A percentile compares a stretch with the other conserved stretches of the same genome.
Evolutionary conservation across 2,329 filamentous ascomycete species (phyloP).

Genomic region (Cadophora sp.): DNA sequence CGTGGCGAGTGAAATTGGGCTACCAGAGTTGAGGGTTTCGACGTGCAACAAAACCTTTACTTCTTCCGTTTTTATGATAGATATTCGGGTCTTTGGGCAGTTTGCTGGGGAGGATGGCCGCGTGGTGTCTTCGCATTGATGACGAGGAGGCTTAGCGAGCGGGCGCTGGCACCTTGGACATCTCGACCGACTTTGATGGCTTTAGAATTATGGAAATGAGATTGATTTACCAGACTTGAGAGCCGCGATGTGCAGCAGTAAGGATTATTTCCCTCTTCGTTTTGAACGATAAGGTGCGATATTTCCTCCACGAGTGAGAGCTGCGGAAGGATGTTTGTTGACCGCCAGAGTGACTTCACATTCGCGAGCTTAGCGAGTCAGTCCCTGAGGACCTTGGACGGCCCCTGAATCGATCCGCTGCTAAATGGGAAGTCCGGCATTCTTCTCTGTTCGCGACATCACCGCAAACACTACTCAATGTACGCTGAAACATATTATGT

Average conservation of each 20-base stretch:
- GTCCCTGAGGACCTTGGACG: not conserved
- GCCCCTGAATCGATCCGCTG: not conserved
- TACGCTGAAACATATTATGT: not conserved
- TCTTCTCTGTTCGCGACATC: not conserved
- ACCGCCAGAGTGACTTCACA: too few species aligned
- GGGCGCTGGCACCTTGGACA: not conserved
- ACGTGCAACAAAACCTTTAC: not conserved
- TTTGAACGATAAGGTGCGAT: too few species aligned
- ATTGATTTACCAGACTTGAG: slow-evolving; percentile 5
- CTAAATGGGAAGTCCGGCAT: not conserved
- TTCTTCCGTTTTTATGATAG: not conserved
- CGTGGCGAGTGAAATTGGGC: not conserved
- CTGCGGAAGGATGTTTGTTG: too few species aligned
- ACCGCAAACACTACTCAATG: too few species aligned
- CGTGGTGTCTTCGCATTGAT: not conserved
- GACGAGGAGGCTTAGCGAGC: slow-evolving; percentile 6
- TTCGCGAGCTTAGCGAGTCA: not conserved
- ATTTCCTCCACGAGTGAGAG: too few species aligned
- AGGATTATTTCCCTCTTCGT: not conserved
- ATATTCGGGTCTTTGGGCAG: not conserved
- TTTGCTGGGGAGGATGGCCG: not conserved
- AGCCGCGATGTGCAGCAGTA: not conserved
- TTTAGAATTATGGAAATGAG: not conserved
- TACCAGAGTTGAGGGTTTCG: slow-evolving; percentile 2
- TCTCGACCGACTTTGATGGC: not conserved